These are phyloP conservation scores for Ilyonectria destructans DNA, from an alignment of 2,329 filamentous ascomycete genomes.

Conservation along the genomic window DNA sequence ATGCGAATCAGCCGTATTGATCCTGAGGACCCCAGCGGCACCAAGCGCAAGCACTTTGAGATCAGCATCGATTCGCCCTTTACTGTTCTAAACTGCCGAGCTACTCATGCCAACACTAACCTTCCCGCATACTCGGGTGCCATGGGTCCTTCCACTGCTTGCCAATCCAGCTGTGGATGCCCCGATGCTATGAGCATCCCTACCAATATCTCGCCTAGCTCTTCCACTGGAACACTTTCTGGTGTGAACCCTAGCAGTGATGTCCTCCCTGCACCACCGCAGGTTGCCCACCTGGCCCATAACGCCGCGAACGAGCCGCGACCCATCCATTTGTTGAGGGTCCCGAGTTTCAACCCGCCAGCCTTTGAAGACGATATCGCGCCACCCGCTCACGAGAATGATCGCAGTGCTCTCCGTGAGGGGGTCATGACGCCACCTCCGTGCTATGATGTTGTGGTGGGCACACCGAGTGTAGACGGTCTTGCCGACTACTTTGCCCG, in stretches of 20 bases:
- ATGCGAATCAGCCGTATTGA: constrained; percentile 92
- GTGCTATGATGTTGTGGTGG: constrained; percentile 85
- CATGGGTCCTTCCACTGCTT: constrained; percentile 65
- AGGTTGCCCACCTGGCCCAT: constrained; percentile 66
- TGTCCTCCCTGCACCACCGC: constrained; percentile 65
- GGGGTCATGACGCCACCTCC: constrained; percentile 84
- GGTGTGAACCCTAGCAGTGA: constrained; percentile 56
- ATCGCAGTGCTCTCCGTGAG: constrained; percentile 36
- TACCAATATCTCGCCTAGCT: constrained; percentile 79
- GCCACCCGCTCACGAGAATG: constrained; percentile 53
- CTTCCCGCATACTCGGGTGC: constrained; percentile 81
- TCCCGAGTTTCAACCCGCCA: constrained; percentile 90
- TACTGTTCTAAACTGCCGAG: constrained; percentile 92
- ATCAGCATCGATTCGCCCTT: constrained; percentile 98
- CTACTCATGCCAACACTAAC: constrained; percentile 91
- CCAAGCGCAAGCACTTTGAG: constrained; percentile 90
- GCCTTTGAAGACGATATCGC: constrained; percentile 83
- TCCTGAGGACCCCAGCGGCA: constrained; percentile 78
- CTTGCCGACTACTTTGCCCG: constrained; percentile 91
- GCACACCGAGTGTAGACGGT: constrained; percentile 76
- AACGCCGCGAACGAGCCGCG: constrained; percentile 63
- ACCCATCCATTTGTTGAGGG: constrained; percentile 87
- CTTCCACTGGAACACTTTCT: constrained; percentile 68
- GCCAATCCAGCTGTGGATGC: constrained; percentile 68
- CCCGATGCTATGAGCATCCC: constrained; percentile 65